Evolutionary conservation across 148 eudicot species (phyloP), one percentile per base, ranked within the genome.

Genomic region (Camellia granthamiana): DNA sequence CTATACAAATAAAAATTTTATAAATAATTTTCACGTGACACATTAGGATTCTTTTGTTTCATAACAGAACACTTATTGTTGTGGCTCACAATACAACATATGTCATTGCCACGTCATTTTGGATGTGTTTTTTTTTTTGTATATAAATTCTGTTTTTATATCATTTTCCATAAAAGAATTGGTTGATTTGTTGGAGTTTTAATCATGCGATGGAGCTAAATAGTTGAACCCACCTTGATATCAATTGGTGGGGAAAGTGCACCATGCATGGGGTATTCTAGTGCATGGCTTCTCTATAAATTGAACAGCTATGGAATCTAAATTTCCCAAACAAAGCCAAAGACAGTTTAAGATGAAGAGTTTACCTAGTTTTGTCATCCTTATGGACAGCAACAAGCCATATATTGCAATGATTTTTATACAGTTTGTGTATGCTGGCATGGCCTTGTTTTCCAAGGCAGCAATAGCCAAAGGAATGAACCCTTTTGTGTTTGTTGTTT

Each of bases 381-480:
- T 46, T 5, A 30, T 75, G 80, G 82, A 88, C 73, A 81, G 68
- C n/a, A 68, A 86, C 2, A 84, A 72, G 73, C 79, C 90, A n/a
- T 83, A 76, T 16, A 42, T 87, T 60, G 86, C 72, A 41, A 83
- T 87, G 79, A 18, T 83, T 2, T 74, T 83, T 3, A 68, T 83
- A 18, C 88, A 87, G 76, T 10, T 84, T 41, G 62, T 74, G 0
- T 87, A 81, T 72, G 84, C 89, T 23, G 91, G 89, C 52, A 83
- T 83, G 84, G 77, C 88, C 3, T 74, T 89, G 47, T 66, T 89
- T 18, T 80, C 88, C 41, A 86, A 86, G 61, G 80, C 79, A 58
- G 81, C 88, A 13, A 78, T 86, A 8, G 9, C 76, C 10, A 30
- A 78, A 7, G 88, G 88, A 54, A 86, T 86, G 85, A 81, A 81